These are phyloP conservation scores for Theobroma cacao DNA, from an alignment of 345 rosid species.

Conservation along the genomic window DNA sequence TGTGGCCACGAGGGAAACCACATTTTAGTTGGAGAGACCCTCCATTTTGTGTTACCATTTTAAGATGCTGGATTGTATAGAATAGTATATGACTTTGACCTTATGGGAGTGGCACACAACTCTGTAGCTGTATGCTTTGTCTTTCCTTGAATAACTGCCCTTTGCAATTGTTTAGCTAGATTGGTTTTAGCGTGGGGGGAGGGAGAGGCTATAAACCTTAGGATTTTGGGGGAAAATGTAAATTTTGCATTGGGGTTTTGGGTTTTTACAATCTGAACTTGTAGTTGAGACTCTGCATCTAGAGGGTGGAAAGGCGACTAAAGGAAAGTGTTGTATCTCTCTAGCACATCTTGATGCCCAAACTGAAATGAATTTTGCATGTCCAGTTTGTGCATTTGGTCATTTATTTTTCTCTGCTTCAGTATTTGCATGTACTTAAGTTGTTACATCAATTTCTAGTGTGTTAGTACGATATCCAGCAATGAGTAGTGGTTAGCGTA, in stretches of 20 bases:
- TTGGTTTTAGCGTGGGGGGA: not conserved
- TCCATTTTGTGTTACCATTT: not conserved
- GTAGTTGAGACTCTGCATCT: not conserved
- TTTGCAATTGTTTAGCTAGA: not conserved
- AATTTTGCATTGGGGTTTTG: not conserved
- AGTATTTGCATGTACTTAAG: not conserved
- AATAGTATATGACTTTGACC: not conserved
- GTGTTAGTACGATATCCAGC: not conserved
- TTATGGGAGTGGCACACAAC: not conserved
- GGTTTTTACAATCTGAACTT: not conserved
- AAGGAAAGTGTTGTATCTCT: not conserved
- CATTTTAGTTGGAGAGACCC: not conserved
- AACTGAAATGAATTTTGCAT: not conserved
- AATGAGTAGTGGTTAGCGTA: not conserved
- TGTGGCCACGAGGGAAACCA: not conserved
- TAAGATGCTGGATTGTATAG: not conserved
- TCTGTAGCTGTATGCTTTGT: not conserved
- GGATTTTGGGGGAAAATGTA: not conserved
- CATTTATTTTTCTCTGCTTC: not conserved
- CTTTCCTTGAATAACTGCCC: not conserved
- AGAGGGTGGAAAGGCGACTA: not conserved
- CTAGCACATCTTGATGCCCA: not conserved
- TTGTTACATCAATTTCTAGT: not conserved
- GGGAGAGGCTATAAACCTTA: not conserved
- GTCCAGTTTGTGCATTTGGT: not conserved